Percentiles rank a stretch among this genome's conserved stretches.
These are phyloP conservation scores for Apiospora saccharicola DNA, from an alignment of 2,329 filamentous ascomycete genomes.

Conservation along the genomic window DNA sequence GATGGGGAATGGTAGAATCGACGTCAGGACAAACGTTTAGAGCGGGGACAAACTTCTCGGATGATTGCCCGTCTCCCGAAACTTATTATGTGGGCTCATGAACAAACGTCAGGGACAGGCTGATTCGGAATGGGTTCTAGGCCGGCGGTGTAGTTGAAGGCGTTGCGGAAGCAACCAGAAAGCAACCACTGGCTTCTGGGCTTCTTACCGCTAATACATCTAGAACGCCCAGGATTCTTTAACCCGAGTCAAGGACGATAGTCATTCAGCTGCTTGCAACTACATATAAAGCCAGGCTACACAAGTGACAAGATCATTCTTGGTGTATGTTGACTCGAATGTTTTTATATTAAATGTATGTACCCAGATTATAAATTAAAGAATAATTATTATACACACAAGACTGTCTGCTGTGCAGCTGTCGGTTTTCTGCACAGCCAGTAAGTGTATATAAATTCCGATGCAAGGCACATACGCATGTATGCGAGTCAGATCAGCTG, in stretches of 20 bases:
- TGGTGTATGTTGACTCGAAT: no score
- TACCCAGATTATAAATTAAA: no score
- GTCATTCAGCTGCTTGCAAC: background rate
- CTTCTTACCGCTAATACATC: no score
- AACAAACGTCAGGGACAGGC: background rate
- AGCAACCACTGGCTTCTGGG: background rate
- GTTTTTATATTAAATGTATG: no score
- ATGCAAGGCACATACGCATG: no score
- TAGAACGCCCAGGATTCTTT: background rate
- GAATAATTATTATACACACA: no score
- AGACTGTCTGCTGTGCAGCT: no score
- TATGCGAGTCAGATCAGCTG: no score
- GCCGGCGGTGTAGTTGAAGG: background rate
- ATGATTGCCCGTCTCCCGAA: slow-evolving; percentile 5
- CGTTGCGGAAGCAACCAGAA: background rate
- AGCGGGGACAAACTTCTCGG: slow-evolving; percentile 1
- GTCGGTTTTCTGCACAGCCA: no score
- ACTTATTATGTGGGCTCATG: background rate
- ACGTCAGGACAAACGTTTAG: background rate
- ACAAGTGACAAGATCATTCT: no score
- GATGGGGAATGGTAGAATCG: background rate
- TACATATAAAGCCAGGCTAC: no score
- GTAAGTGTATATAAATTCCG: no score
- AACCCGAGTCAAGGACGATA: background rate
- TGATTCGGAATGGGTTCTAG: background rate